Evolutionary conservation across 2,329 filamentous ascomycete species (phyloP), one percentile per base, ranked within the genome.

Genomic region (Aspergillus oerlinghausenensis): DNA sequence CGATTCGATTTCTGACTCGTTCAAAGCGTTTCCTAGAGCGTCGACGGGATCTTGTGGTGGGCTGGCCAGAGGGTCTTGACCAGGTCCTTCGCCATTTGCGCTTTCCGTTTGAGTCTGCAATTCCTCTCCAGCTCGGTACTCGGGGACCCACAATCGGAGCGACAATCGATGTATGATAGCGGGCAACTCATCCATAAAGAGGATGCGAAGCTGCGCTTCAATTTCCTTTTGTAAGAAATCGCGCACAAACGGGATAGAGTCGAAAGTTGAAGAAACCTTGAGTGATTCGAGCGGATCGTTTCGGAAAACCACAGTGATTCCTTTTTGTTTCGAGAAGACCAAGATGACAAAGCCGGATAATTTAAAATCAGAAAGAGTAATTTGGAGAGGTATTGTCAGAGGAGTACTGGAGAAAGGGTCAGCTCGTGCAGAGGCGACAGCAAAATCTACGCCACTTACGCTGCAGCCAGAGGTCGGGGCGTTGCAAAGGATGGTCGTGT

Each of bases 121-220:
- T 38, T 80, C 80, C 63, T 90, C 88, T 51, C 85, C 83, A 23
- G 84, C 82, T 51, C 86, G 82, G 70, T 94, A 90, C 64, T 97
- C 93, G 0, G 92, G 90, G 54, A 91, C 94, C 87, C 92, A 96
- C 51, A 97, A 76, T 62, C 90, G 86, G 56, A 97, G 79, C 0
- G 93, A 97, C 21, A 99, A 78, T 52, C 92, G 85, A 74, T 99
- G 94, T 60, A 99, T 96, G 58, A 97, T 97, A 50, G 93, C 92
- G 0, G 94, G 94, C 25, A 99, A 77, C 72, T 99, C 94, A 62
- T 99, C 93, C 92, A 97, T 97, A 81, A 99, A 96, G 63, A 99
- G 73, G 54, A 92, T 91, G 29, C 94, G 87, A 59, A 99, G 77
- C 74, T 97, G 94, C 52, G 85, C 89, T 76, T 99, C 94, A 66